Evolutionary conservation across 176 grass and related monocot genomes (phyloP).

Genomic region (Stipa capillata): DNA sequence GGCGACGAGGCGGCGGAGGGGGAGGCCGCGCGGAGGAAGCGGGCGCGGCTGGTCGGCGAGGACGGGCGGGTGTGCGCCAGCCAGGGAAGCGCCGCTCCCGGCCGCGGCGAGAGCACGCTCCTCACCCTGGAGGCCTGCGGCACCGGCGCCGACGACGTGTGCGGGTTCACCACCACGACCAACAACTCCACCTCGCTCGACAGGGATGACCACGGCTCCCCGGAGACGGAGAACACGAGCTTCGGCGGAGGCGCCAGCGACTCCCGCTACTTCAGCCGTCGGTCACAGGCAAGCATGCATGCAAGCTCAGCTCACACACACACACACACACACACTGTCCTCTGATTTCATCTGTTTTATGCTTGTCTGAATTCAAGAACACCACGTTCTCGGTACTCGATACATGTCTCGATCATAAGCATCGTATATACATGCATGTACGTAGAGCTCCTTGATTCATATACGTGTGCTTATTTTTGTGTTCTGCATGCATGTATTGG

Average conservation of each 20-base stretch:
- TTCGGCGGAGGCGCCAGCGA: slow-evolving; percentile 47
- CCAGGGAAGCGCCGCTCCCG: slow-evolving; percentile 54
- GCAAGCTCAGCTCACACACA: not conserved
- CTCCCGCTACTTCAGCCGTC: slow-evolving; percentile 55
- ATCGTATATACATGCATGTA: not conserved
- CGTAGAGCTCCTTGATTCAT: not conserved
- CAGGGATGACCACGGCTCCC: slow-evolving; percentile 38
- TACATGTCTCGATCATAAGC: not conserved
- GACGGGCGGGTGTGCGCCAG: slow-evolving; percentile 48
- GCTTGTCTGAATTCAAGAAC: not conserved
- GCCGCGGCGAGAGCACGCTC: slow-evolving; percentile 35
- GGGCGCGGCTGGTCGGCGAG: slow-evolving; percentile 30
- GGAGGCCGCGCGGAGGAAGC: slow-evolving; percentile 31
- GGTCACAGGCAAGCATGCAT: slow-evolving; percentile 53
- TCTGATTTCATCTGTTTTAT: not conserved
- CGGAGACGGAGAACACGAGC: slow-evolving; percentile 68
- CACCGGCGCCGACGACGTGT: slow-evolving; percentile 28
- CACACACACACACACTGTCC: not conserved
- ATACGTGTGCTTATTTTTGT: not conserved
- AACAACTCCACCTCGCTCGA: slow-evolving; percentile 67
- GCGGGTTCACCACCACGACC: slow-evolving; percentile 43
- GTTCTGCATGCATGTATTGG: not conserved
- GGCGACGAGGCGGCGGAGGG: not conserved
- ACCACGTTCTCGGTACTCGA: not conserved
- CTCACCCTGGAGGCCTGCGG: slow-evolving; percentile 42